A percentile compares a stretch with the other conserved stretches of the same genome.
Conservation (phyloP, 1,139 yeast species). For the Sugiyamaella xylanicola region DNA sequence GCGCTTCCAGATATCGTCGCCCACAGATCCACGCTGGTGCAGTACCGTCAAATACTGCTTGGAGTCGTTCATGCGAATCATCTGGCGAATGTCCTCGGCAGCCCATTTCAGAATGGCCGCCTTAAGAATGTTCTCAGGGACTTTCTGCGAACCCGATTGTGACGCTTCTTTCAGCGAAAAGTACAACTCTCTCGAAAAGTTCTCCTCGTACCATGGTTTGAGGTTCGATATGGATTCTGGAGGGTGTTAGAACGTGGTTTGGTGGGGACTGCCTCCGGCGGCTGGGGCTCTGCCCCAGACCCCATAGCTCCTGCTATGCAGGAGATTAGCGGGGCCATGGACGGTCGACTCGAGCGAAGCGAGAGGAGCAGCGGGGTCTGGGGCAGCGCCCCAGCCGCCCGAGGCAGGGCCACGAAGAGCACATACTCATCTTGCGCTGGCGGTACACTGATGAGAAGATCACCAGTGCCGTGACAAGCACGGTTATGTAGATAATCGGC, state of each 20-base stretch:
- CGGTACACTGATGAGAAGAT: slow-evolving; percentile 76
- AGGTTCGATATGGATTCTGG: slow-evolving; percentile 54
- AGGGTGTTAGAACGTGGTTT: neutral
- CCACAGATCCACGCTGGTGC: slow-evolving; percentile 86
- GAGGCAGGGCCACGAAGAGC: neutral
- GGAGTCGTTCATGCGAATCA: slow-evolving; percentile 70
- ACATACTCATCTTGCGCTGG: slow-evolving; percentile 51
- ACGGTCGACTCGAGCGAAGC: too few species aligned
- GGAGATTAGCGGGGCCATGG: too few species aligned
- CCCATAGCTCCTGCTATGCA: neutral
- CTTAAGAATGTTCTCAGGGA: slow-evolving; percentile 79
- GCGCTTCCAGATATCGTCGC: slow-evolving; percentile 84
- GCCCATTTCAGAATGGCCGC: slow-evolving; percentile 82
- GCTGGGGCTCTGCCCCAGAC: slow-evolving; percentile 2
- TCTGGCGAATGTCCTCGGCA: slow-evolving; percentile 67
- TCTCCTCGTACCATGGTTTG: slow-evolving; percentile 70
- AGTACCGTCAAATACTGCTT: slow-evolving; percentile 67
- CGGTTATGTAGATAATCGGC: slow-evolving; percentile 77
- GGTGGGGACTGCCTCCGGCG: neutral
- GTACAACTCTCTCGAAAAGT: slow-evolving; percentile 67
- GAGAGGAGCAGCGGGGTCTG: neutral
- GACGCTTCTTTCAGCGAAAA: slow-evolving; percentile 54
- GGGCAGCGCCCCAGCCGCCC: too few species aligned
- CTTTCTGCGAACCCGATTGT: slow-evolving; percentile 51
- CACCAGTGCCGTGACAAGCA: slow-evolving; percentile 68